Base-by-base conservation (phyloP, 768 basidiomycete genomes). In the Coprinellus micaceus region DNA sequence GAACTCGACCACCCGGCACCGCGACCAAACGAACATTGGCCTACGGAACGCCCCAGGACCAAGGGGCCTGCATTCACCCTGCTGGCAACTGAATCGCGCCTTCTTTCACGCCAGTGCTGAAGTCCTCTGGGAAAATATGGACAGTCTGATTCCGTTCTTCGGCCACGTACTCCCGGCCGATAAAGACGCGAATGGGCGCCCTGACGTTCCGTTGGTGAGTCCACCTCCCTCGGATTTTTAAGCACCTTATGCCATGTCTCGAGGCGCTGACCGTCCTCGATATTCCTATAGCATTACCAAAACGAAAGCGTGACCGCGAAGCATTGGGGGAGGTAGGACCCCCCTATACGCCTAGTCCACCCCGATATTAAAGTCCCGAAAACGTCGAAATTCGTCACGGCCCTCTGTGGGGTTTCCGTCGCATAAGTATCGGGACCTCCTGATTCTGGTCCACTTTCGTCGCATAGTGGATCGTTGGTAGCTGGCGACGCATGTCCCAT, bases 21-120 rank as follows among this genome's bases (percentile, higher is more conserved):
- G 33, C 7, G 33, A 33, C 12, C 2, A 47, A 24, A 28, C 22
- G 46, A 4, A 44, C 15, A 13, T 17, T 17, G 15, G 43, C 43
- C 12, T 10, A 22, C 22, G 2, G 2, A 17, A 4, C n/a, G n/a
- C n/a, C 43, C 43, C 12, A 44, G 11, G 2, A 17, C 15, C 11
- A 17, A 24, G 19, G 24, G 15, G 5, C 12, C 11, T 15, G 12
- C 25, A 11, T 24, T 47, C 25, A 11, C 46, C 22, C 11, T 13
- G 15, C 46, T 47, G 15, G 25, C 46, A 5, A 9, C 22, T 49
- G 28, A 49, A 49, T n/a, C 26, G 19, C 5, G 48, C 29, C 4
- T 49, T 49, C 29, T 49, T 49, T n/a, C 48, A 49, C 30, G 48
- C 48, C 4, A 49, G 48, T n/a, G 21, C 28, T 19, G 29, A 33